Conservation (phyloP, 306 rosid genomes). For the Malus orientalis region DNA sequence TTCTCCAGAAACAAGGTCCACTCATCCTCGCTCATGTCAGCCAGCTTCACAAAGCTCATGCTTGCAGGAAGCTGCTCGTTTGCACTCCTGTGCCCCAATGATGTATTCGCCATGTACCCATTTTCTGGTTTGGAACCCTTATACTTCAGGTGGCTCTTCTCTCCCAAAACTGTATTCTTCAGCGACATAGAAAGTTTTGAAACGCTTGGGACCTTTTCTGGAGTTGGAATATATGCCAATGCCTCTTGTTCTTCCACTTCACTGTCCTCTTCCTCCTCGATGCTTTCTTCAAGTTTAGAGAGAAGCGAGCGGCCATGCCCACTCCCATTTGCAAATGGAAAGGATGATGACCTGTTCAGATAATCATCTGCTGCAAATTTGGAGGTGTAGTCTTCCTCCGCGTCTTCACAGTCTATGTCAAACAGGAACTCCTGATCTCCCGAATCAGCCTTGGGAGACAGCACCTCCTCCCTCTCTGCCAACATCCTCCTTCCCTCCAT, state of each 20-base stretch:
- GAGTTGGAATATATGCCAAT: slow-evolving; percentile 14
- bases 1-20: slow-evolving; percentile 73
- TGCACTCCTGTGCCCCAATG: slow-evolving; percentile 83
- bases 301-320: slow-evolving; percentile 51
- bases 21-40: slow-evolving; percentile 69
- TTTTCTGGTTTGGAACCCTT: slow-evolving; percentile 44
- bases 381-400: slow-evolving; percentile 22
- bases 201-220: slow-evolving; percentile 30
- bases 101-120: slow-evolving; percentile 45
- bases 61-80: slow-evolving; percentile 91
- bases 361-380: slow-evolving; percentile 36
- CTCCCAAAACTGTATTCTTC: slow-evolving; percentile 46
- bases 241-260: slow-evolving; percentile 43
- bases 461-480: slow-evolving; percentile 60
- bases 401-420: slow-evolving; percentile 65
- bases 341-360: slow-evolving; percentile 28
- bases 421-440: slow-evolving; percentile 54
- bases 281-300: slow-evolving; percentile 75
- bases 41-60: slow-evolving; percentile 67
- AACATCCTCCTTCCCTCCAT: slow-evolving; percentile 70
- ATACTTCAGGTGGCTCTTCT: slow-evolving; percentile 43
- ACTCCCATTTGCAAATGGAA: slow-evolving; percentile 31
- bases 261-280: slow-evolving; percentile 63
- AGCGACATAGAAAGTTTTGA: slow-evolving; percentile 56
- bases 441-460: slow-evolving; percentile 47